phyloP scores from a whole-genome alignment of 768 basidiomycete genomes.

The Termitomyces sp. region DNA sequence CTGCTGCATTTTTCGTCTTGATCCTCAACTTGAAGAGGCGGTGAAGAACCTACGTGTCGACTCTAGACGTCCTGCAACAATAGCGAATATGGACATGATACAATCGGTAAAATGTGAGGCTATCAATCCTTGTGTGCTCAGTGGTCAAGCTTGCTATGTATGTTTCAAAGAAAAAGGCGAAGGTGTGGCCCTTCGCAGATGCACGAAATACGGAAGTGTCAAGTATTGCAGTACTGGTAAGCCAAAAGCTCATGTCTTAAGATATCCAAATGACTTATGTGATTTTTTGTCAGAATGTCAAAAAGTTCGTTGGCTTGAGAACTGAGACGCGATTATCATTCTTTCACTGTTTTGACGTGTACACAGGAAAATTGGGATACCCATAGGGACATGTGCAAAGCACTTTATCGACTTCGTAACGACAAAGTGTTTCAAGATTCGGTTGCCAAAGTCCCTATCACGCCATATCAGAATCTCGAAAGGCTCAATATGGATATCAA shows the following conservation, averaged over 20 bases:
- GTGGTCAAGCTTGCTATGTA: constrained; percentile 25
- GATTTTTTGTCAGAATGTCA: constrained; percentile 22
- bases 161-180: constrained; percentile 25
- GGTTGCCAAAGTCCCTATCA: constrained; percentile 8
- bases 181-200: constrained; percentile 24
- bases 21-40: too few species aligned
- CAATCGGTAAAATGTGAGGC: too few species aligned
- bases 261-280: not conserved
- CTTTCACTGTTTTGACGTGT: not conserved
- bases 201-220: constrained; percentile 26
- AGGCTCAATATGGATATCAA: constrained; percentile 3
- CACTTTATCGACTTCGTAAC: constrained; percentile 19
- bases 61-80: too few species aligned
- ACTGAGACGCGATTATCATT: not conserved
- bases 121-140: too few species aligned
- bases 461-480: constrained; percentile 11
- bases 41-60: too few species aligned
- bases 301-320: constrained; percentile 25
- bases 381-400: constrained; percentile 31
- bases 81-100: too few species aligned
- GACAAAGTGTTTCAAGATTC: constrained; percentile 6
- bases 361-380: constrained; percentile 23
- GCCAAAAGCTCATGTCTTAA: not conserved
- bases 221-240: constrained; percentile 28
- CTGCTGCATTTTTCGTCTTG: too few species aligned